These are phyloP conservation scores for Colletotrichum sp. DNA, from an alignment of 2,329 filamentous ascomycete genomes.

Conservation along the genomic window DNA sequence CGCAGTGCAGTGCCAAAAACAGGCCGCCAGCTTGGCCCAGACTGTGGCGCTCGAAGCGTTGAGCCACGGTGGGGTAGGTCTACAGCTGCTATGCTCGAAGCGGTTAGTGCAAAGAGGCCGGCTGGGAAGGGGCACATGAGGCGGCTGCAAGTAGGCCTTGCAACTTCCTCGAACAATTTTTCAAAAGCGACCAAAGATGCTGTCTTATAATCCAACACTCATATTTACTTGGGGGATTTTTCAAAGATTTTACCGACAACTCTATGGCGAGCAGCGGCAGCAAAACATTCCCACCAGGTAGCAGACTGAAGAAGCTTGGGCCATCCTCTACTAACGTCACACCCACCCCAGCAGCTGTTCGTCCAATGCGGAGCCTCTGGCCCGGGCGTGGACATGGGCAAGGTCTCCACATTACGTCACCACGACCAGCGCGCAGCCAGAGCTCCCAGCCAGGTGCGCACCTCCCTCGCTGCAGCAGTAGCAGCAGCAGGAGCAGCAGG, in stretches of 20 bases:
- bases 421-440: background rate
- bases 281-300: background rate
- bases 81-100: background rate
- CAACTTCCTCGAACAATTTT: background rate
- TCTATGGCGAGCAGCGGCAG: background rate
- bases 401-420: constrained; percentile 18
- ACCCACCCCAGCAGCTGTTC: background rate
- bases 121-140: background rate
- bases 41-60: background rate
- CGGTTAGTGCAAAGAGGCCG: background rate
- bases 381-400: background rate
- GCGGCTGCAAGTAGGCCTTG: background rate
- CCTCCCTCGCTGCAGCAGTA: background rate
- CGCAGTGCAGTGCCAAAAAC: constrained; percentile 17
- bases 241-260: background rate
- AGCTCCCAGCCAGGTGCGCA: constrained; percentile 5
- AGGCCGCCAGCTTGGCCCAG: constrained; percentile 6
- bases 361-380: constrained; percentile 15
- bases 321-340: background rate
- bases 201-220: background rate
- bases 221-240: background rate
- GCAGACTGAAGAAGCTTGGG: constrained; percentile 3
- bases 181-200: background rate
- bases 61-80: constrained; percentile 10
- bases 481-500: background rate